A percentile compares a stretch with the other conserved stretches of the same genome.
Evolutionary conservation across 176 grass and related monocot species (phyloP).

Genomic region (Eragrostis nindensis): DNA sequence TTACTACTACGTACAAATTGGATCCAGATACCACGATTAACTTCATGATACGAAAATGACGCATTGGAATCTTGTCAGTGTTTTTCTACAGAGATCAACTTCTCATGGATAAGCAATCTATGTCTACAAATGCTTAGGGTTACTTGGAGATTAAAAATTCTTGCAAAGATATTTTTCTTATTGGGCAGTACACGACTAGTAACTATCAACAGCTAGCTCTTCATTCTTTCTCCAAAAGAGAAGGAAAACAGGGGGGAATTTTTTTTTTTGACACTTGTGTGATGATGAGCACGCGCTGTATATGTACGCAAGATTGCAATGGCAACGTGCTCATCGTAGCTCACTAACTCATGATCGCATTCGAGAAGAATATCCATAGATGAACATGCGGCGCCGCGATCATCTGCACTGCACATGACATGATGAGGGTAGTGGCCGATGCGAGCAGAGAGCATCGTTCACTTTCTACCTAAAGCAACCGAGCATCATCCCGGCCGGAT

Average conservation of each 20-base stretch:
- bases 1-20: background rate
- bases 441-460: background rate
- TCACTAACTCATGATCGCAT: background rate
- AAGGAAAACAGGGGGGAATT: background rate
- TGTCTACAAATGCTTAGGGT: background rate
- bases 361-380: background rate
- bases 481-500: background rate
- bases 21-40: background rate
- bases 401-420: background rate
- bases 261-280: background rate
- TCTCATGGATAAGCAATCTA: background rate
- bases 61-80: background rate
- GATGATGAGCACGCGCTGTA: background rate
- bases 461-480: background rate
- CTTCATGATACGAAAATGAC: constrained; percentile 1
- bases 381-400: background rate
- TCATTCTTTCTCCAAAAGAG: background rate
- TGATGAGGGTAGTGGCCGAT: background rate
- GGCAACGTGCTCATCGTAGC: background rate
- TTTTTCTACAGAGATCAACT: background rate
- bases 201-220: background rate
- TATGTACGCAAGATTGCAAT: background rate
- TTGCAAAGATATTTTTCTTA: background rate
- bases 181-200: background rate
- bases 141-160: too few relatives aligned